Evolutionary conservation across 2,329 filamentous ascomycete genomes (phyloP), one percentile per base, ranked within the genome.

Genomic region (Rhinocladiella similis): DNA sequence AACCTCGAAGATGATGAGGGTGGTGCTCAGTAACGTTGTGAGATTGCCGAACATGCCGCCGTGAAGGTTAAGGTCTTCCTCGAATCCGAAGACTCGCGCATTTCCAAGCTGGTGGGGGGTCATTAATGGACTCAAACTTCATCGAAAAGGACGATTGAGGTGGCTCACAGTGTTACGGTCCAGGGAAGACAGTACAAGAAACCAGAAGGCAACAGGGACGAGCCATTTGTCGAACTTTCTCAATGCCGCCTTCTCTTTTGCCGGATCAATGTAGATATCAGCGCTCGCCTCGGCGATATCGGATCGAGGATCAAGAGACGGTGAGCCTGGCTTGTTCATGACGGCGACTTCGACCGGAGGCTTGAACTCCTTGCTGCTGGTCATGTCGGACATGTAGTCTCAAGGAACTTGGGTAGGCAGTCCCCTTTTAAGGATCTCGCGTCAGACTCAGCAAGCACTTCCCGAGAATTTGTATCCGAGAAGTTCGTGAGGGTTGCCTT

Each of bases 21-120:
- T 42, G 54, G 57, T 47, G 42, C 39, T 47, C 12, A 36, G 55
- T 9, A 60, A 53, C n/a, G 54, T 60, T 10, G 39, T 19, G 13
- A 60, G 46, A 19, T 84, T 84, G 47, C 81, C 81, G 66, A 86
- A 87, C 48, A 87, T 77, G 58, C 86, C 84, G n/a, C 79, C 80
- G n/a, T 70, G 67, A 41, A 87, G 75, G 0, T 77, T 72, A 10
- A 84, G 73, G 57, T 86, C 83, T 47, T 76, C 67, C 20, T 70
- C 74, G 5, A 88, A 68, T 3, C 83, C 83, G 84, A 88, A 88
- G 50, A 88, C 83, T 55, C 81, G 81, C 14, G 83, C 83, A 66
- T 87, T 60, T 39, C 57, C 57, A 1, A 54, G 51, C 25, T 27
- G 25, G 18, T 29, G 25, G 13, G 10, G 42, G 27, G 12, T 14